Conservation (phyloP, 352 stramenopile species). For the Phytophthora sp. region DNA sequence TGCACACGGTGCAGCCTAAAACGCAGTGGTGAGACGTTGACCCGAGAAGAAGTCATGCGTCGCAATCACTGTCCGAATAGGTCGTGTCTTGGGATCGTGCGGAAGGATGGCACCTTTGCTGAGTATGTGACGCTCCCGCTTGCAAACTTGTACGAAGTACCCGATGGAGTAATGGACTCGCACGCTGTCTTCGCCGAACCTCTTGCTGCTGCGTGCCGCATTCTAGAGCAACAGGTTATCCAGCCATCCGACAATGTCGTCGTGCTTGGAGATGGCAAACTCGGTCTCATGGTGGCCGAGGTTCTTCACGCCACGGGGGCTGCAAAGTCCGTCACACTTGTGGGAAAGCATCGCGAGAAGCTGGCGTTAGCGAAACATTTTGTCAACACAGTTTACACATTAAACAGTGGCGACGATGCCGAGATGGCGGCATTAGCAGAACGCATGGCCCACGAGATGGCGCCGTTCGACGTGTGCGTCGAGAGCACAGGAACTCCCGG, state of each 20-base stretch:
- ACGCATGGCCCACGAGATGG: conserved; percentile 24
- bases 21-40: conserved; percentile 27
- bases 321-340: conserved; percentile 49
- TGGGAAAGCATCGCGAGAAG: conserved; percentile 70
- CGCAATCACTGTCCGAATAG: conserved; percentile 90
- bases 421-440: conserved; percentile 33
- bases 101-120: conserved; percentile 81
- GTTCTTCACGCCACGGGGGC: conserved; percentile 55
- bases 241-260: conserved; percentile 61
- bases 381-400: conserved; percentile 41
- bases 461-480: conserved; percentile 66
- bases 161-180: conserved; percentile 64
- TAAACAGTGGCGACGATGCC: conserved; percentile 28
- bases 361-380: conserved; percentile 57
- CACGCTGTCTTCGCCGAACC: conserved; percentile 87
- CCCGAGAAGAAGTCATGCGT: conserved; percentile 42
- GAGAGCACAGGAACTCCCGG: conserved; percentile 65
- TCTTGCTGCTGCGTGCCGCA: conserved; percentile 84
- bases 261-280: conserved; percentile 89
- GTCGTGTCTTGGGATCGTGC: conserved; percentile 84
- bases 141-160: conserved; percentile 85
- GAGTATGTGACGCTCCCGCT: conserved; percentile 86
- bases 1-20: conserved; percentile 33
- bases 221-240: conserved; percentile 86
- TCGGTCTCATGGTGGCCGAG: conserved; percentile 88